These are phyloP conservation scores for Lactifluus echinatus DNA, from an alignment of 768 basidiomycete genomes.

Conservation along the genomic window DNA sequence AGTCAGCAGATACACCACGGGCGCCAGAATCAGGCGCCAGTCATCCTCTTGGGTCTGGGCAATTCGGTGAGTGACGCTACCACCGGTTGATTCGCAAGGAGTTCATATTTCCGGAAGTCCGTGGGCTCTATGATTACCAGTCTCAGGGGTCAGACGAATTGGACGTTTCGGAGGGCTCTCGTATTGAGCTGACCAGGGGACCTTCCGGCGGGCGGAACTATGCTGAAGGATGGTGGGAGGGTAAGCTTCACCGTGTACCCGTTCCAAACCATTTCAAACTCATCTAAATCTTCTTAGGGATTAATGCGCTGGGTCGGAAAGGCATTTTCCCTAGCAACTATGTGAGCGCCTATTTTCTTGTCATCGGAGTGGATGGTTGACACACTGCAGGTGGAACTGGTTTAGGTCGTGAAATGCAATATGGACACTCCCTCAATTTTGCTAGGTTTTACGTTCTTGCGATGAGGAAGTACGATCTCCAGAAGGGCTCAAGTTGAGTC, in stretches of 20 bases:
- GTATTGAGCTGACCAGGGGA: constrained; percentile 56
- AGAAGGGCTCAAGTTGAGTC: neutral
- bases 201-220: constrained; percentile 54
- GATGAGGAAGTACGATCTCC: constrained; percentile 1
- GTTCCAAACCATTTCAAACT: constrained; percentile 18
- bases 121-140: constrained; percentile 72
- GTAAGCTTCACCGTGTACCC: constrained; percentile 31
- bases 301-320: constrained; percentile 49
- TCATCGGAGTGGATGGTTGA: constrained; percentile 13
- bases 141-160: constrained; percentile 70
- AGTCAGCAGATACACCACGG: constrained; percentile 28
- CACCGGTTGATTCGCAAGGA: constrained; percentile 5
- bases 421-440: constrained; percentile 23
- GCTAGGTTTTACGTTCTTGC: constrained; percentile 22
- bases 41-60: constrained; percentile 31
- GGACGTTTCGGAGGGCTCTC: constrained; percentile 48
- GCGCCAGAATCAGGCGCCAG: constrained; percentile 18
- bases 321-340: constrained; percentile 88
- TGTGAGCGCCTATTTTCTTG: constrained; percentile 40
- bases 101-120: constrained; percentile 39
- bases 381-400: constrained; percentile 40
- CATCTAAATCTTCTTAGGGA: constrained; percentile 37
- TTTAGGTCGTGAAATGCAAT: constrained; percentile 17
- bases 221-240: constrained; percentile 85
- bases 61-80: constrained; percentile 40